Evolutionary conservation across 2,329 filamentous ascomycete species (phyloP).

Genomic region (Cladophialophora carrionii): DNA sequence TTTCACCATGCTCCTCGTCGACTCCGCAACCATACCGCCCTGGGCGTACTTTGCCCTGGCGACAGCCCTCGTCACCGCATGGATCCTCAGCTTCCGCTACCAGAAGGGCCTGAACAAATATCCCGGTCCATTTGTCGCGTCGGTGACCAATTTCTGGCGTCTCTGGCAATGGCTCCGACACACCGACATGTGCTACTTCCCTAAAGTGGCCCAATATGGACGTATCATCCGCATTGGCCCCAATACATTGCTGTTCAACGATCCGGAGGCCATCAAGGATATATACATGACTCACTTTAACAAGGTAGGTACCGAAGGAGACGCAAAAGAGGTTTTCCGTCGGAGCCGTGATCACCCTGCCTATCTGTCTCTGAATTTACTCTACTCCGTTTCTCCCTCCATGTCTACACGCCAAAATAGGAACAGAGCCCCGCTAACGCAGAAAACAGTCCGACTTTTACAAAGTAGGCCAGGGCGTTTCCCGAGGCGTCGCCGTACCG

Average conservation of each 20-base stretch:
- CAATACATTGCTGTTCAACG: slow-evolving; percentile 68
- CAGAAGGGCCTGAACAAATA: slow-evolving; percentile 27
- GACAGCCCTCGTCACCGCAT: slow-evolving; percentile 3
- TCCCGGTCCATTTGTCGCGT: slow-evolving; percentile 21
- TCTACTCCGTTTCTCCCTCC: background rate
- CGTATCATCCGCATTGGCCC: slow-evolving; percentile 67
- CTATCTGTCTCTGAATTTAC: background rate
- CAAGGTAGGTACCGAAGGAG: slow-evolving; percentile 10
- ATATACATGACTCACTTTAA: slow-evolving; percentile 56
- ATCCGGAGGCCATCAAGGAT: slow-evolving; percentile 58
- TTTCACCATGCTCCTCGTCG: slow-evolving; percentile 9
- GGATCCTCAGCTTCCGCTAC: slow-evolving; percentile 19
- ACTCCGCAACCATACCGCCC: background rate
- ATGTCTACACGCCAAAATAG: background rate
- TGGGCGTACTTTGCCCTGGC: slow-evolving; percentile 12
- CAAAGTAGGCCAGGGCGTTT: slow-evolving; percentile 21
- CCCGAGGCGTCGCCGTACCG: slow-evolving; percentile 16
- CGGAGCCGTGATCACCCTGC: background rate
- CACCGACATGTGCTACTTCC: slow-evolving; percentile 14
- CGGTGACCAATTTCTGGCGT: slow-evolving; percentile 25
- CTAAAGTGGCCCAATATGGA: slow-evolving; percentile 49
- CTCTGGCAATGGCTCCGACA: slow-evolving; percentile 19
- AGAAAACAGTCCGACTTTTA: slow-evolving; percentile 21
- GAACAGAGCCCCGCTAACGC: slow-evolving; percentile 1
- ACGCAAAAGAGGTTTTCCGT: too few relatives aligned